Base-by-base conservation (phyloP, 2,329 filamentous ascomycete genomes). In the Sporothrix brasiliensis region DNA sequence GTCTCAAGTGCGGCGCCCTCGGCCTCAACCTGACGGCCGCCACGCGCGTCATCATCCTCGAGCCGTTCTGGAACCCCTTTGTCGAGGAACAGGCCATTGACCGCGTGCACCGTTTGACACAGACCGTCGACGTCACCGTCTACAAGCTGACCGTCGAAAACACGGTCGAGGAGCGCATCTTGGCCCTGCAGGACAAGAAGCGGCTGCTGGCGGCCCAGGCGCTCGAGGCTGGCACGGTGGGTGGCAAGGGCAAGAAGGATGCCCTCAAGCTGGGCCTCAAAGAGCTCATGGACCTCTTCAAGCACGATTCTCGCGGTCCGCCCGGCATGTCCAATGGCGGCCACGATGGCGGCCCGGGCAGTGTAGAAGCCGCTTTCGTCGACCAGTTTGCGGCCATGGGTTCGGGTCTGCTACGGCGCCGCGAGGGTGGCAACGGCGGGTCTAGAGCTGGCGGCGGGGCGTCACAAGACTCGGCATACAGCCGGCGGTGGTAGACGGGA, bases 41-140 rank as follows among this genome's bases (percentile, higher is more conserved):
- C 11, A 95, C 91, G 73, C 87, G 95, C 21, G 95, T 99, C 3
- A 89, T 99, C 68, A 97, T 99, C 75, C 85, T 99, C 56, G 95
- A 99, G 80, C 95, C 95, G 0, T 99, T 99, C 80, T 99, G 95
- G 95, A 99, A 99, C 79, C 95, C 93, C 39, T 99, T 99, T 77
- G 93, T 99, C 47, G 95, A 99, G 83, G 95, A 99, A 79, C 95
- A 99, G 84, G 95, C 95, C 65, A 99, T 99, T 75, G 95, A 99
- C 80, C 93, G 95, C 69, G 95, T 99, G 34, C 95, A 99, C 79
- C 93, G 95, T n/a, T 90, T 99, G 68, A 98, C 97, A 53, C 95
- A 99, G 80, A 97, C 93, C 1, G 86, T 94, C 53, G 94, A 98
- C 77, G 95, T 99, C 47, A 88, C 94, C 70, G 93, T 99, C 73